A percentile compares a stretch with the other conserved stretches of the same genome.
phyloP scores from a whole-genome alignment of 2,329 filamentous ascomycete genomes.

The Aspergillus ochraceus region DNA sequence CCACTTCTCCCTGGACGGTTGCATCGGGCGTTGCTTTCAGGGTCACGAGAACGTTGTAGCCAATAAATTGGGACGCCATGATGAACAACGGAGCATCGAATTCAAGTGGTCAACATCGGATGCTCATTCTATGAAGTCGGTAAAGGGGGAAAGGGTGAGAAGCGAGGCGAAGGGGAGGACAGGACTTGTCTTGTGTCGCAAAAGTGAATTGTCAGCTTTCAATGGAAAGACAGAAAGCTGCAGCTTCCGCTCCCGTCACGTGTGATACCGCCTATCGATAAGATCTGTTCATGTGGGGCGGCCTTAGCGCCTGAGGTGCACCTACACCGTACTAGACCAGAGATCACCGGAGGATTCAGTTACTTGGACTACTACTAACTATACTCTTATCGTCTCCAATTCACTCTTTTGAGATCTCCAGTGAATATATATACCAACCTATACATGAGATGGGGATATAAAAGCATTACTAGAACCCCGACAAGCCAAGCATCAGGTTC shows the following conservation, averaged over 20 bases:
- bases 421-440: no score
- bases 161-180: not conserved
- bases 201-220: conserved; percentile 23
- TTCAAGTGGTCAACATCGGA: not conserved
- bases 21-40: conserved; percentile 65
- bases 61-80: conserved; percentile 72
- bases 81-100: conserved; percentile 17
- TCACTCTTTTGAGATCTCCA: no score
- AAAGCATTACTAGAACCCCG: no score
- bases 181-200: conserved; percentile 11
- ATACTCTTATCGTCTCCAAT: no score
- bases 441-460: no score
- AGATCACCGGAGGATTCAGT: not conserved
- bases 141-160: not conserved
- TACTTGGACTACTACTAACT: no score
- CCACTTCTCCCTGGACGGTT: conserved; percentile 68
- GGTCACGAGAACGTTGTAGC: conserved; percentile 72
- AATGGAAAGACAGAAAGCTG: conserved; percentile 1
- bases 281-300: conserved; percentile 7
- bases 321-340: not conserved
- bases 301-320: no score
- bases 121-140: conserved; percentile 8
- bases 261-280: conserved; percentile 28
- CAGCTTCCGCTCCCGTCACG: conserved; percentile 19
- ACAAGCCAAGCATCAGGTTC: no score